Evolutionary conservation across 345 rosid genomes (phyloP), one percentile per base, ranked within the genome.

Genomic region (Eucalyptus brandiana): DNA sequence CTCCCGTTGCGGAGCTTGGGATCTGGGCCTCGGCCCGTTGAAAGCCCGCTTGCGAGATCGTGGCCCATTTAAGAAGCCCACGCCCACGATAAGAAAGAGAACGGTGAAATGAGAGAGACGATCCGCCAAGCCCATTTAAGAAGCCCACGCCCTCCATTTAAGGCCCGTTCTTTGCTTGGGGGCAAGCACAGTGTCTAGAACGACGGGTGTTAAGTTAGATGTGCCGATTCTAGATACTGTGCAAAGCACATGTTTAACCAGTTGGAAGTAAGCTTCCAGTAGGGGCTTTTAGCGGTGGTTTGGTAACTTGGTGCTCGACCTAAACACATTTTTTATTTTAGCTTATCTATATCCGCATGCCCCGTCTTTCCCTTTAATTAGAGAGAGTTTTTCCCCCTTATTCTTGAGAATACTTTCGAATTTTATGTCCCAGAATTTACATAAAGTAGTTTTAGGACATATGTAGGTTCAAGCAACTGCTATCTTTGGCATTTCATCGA

Each of bases 281-380:
- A 53, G 26, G 58, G 58, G 0, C 58, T 53, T 53, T 53, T 0
- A 8, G 1, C 1, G 1, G 56, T 51, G 18, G 2, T 53, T 53
- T 53, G 4, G 24, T 53, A 53, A 53, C 24, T 53, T 1, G 4
- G 2, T 2, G 2, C 56, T 19, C 2, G 7, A 53, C 4, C 56
- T 53, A 53, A 18, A 53, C 4, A 7, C 4, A 0, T 7, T 53
- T 4, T 53, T 53, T 53, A 53, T 53, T 53, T 53, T 53, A 53
- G 19, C 0, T 1, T 7, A 53, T 1, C 4, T 2, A 53, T 53
- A 53, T 53, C 4, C 2, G 4, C 2, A 19, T 0, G 1, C 0
- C 24, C 9, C 1, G 0, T 19, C 24, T 8, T 53, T 1, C 4
- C 1, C 4, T 7, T 2, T 1, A 53, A 53, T 53, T 53, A 53